Evolutionary conservation across 495 filamentous ascomycete species (phyloP), one percentile per base, ranked within the genome.

Genomic region (Poronia punctata): DNA sequence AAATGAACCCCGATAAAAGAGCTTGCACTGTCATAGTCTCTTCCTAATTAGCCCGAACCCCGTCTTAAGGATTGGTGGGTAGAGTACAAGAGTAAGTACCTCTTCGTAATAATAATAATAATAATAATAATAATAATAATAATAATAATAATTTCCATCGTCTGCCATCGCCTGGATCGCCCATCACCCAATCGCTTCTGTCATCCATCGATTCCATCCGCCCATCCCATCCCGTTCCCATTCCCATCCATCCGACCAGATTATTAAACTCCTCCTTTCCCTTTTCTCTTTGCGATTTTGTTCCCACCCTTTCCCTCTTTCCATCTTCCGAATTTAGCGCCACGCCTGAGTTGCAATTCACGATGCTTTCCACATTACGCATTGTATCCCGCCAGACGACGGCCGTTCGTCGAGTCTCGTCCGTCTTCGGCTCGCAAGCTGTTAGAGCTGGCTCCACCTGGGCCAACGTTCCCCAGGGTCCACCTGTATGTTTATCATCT

Each of bases 401-500:
- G 4, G 53, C 45, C 20, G 35, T 52, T 44, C 54, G 59, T 40
- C 61, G 57, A 40, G 60, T 50, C 24, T 52, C 60, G 28, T 45
- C 52, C 37, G 34, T 45, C 42, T 50, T 61, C 26, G 51, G 51
- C 47, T 66, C 74, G 24, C 53, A 75, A 36, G 78, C 78, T 53
- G 61, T 76, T 28, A 77, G 85, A 66, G 72, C 79, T 49, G 82
- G 75, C 48, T 94, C 88, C 26, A 82, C 84, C 31, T 96, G 88
- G 88, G 76, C 84, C 49, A 82, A 85, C 44, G 86, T 95, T 33
- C 83, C 86, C 52, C 86, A 95, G 70, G 88, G 88, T 43, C 88
- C 89, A 71, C 88, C 88, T 53, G 88, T 95, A 77, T 66, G 86
- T 77, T 51, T 54, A 25, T 51, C n/a, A n/a, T n/a, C n/a, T n/a